Conservation (phyloP, 192 early-diverging fungal species). For the Globomyces pollinis-pini region DNA sequence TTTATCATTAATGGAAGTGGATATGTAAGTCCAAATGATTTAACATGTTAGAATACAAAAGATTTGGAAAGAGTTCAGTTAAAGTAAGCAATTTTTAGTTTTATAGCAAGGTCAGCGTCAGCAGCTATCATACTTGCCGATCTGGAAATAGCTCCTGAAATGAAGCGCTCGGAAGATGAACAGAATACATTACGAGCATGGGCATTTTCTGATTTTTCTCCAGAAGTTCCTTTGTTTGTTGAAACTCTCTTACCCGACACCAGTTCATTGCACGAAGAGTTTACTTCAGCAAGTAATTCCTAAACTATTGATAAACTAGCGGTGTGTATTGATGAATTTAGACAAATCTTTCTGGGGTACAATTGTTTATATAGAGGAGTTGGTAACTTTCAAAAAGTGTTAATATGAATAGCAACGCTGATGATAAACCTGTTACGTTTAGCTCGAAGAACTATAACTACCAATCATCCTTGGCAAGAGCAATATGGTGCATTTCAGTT, state of each 20-base stretch:
- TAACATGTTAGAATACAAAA: constrained; percentile 3
- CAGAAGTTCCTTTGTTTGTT: constrained; percentile 48
- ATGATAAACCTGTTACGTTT: constrained; percentile 61
- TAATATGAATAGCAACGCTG: too few relatives aligned
- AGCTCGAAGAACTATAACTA: constrained; percentile 19
- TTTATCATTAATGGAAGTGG: constrained; percentile 29
- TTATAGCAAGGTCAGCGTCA: too few relatives aligned
- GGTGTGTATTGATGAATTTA: constrained; percentile 31
- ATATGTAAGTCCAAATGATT: not conserved
- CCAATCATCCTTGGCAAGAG: constrained; percentile 56
- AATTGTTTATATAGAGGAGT: constrained; percentile 50
- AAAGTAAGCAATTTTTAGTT: constrained; percentile 14
- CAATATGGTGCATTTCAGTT: too few relatives aligned
- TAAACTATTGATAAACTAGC: not conserved
- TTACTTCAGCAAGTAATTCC: constrained; percentile 21
- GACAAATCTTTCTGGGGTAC: constrained; percentile 31
- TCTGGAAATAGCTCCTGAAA: constrained; percentile 27
- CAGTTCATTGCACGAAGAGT: constrained; percentile 51
- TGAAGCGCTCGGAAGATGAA: constrained; percentile 55
- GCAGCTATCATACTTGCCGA: constrained; percentile 2
- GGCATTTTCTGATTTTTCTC: constrained; percentile 55
- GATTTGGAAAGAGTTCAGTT: constrained; percentile 32
- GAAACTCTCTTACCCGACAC: constrained; percentile 57
- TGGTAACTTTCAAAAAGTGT: constrained; percentile 46
- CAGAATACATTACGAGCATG: constrained; percentile 59